These are phyloP conservation scores for Aspergillus bombycis DNA, from an alignment of 2,329 filamentous ascomycete species.

Conservation along the genomic window DNA sequence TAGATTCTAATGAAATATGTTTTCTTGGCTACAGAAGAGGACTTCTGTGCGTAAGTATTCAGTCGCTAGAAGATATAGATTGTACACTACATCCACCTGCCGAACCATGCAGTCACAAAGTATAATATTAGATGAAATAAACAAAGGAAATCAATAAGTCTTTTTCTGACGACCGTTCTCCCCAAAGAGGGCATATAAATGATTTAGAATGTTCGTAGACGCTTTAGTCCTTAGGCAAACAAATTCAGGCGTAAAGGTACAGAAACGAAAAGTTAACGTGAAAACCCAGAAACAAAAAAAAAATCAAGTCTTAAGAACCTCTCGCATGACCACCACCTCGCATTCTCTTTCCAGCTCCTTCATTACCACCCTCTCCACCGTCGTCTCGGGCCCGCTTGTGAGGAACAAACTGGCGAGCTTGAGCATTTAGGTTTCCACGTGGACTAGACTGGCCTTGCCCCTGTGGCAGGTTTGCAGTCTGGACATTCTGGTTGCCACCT, in stretches of 20 bases:
- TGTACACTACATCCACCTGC: not conserved
- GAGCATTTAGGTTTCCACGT: conserved; percentile 51
- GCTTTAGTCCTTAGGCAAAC: not conserved
- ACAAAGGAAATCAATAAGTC: not conserved
- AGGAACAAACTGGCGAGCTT: conserved; percentile 59
- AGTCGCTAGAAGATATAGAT: not conserved
- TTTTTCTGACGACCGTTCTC: not conserved
- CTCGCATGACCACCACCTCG: conserved; percentile 45
- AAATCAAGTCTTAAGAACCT: conserved; percentile 25
- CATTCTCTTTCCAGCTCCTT: conserved; percentile 50
- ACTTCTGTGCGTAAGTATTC: not conserved
- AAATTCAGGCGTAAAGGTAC: conserved; percentile 1
- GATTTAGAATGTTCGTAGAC: not conserved
- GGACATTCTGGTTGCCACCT: conserved; percentile 46
- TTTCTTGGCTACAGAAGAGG: too few species aligned
- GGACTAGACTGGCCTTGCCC: conserved; percentile 33
- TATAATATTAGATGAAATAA: not conserved
- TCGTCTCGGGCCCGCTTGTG: conserved; percentile 61
- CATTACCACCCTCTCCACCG: conserved; percentile 41
- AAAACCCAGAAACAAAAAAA: conserved; percentile 7
- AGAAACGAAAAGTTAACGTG: not conserved
- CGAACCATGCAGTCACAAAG: not conserved
- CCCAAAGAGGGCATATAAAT: not conserved
- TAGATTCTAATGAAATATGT: not conserved
- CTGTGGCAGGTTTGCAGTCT: conserved; percentile 39